phyloP scores from a whole-genome alignment of 345 rosid species.

The Eucalyptus rudis region DNA sequence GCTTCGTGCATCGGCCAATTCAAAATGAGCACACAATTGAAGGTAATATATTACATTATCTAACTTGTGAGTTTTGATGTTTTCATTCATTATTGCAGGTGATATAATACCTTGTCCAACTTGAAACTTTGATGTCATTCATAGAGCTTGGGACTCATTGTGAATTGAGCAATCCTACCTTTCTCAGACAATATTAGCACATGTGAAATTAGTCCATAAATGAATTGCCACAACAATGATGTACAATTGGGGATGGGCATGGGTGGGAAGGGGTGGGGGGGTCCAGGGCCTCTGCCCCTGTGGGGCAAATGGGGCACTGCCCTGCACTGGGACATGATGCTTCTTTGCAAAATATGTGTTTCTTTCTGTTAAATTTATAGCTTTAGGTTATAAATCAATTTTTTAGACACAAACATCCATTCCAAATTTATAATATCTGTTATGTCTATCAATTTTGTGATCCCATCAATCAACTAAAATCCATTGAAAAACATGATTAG shows the following conservation, averaged over 20 bases:
- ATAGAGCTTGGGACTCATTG: neutral
- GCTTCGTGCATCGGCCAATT: constrained; percentile 5
- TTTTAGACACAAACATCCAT: neutral
- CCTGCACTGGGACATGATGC: neutral
- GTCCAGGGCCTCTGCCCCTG: neutral
- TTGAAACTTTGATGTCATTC: neutral
- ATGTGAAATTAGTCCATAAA: neutral
- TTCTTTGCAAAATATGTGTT: neutral
- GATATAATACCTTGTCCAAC: neutral
- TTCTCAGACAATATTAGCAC: neutral
- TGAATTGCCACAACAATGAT: neutral
- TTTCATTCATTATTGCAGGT: neutral
- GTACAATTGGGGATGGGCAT: neutral
- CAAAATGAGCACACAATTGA: neutral
- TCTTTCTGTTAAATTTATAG: neutral
- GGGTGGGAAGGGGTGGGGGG: neutral
- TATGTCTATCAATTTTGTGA: neutral
- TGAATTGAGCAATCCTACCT: neutral
- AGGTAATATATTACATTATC: neutral
- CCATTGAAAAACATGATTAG: neutral
- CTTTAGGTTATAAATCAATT: neutral
- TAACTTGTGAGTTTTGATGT: neutral
- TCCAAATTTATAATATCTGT: neutral
- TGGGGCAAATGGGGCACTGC: neutral
- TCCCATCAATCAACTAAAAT: neutral